Percentiles rank a stretch among this genome's conserved stretches.
phyloP scores from a whole-genome alignment of 768 basidiomycete species.

The Boletellus ananas region DNA sequence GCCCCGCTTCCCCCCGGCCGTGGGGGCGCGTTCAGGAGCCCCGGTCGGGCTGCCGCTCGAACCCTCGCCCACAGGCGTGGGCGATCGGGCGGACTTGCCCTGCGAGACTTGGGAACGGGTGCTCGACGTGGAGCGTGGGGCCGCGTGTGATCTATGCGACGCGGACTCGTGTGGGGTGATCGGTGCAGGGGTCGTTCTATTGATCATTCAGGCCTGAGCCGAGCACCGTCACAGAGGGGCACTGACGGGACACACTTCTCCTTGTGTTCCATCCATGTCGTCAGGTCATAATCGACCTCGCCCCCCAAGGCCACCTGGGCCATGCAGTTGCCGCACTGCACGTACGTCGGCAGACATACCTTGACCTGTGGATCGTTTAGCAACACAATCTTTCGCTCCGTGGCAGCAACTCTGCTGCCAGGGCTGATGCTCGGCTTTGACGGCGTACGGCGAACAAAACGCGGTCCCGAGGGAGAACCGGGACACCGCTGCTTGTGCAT shows the following conservation, averaged over 20 bases:
- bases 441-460: conserved; percentile 17
- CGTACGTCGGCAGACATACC: conserved; percentile 39
- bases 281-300: conserved; percentile 55
- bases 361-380: conserved; percentile 64
- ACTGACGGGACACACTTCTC: conserved; percentile 41
- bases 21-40: conserved; percentile 26
- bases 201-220: conserved; percentile 1
- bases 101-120: conserved; percentile 13
- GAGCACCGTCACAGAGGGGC: not conserved
- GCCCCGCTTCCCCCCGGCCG: conserved; percentile 43
- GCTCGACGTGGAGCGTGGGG: conserved; percentile 18
- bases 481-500: conserved; percentile 48
- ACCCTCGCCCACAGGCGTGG: conserved; percentile 11
- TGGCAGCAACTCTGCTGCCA: conserved; percentile 55
- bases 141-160: conserved; percentile 12
- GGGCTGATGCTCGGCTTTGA: conserved; percentile 38
- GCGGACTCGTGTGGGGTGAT: conserved; percentile 17
- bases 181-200: conserved; percentile 19
- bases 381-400: conserved; percentile 57
- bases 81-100: conserved; percentile 11
- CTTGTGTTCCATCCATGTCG: conserved; percentile 65
- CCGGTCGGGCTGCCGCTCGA: conserved; percentile 34
- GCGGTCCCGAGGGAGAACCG: conserved; percentile 34
- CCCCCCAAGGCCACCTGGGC: conserved; percentile 42
- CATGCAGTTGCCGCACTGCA: conserved; percentile 53